Evolutionary conservation across 805 yeast species (phyloP).

Genomic region (Clavispora carvajalis): DNA sequence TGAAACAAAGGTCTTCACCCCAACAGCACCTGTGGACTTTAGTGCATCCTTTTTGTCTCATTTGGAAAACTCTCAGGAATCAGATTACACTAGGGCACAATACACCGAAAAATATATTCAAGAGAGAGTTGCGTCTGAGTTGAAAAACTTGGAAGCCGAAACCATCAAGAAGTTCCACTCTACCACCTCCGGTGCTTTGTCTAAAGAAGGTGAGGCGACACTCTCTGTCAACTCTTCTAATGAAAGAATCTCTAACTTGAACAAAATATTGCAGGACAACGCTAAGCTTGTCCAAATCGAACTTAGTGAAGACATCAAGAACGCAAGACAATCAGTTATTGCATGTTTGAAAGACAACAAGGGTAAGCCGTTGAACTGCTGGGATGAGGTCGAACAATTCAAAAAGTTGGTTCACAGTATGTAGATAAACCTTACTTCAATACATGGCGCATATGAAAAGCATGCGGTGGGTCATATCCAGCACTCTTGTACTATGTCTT

Average conservation of each 20-base stretch:
- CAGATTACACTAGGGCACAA: constrained; percentile 68
- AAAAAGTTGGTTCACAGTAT: constrained; percentile 51
- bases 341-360: constrained; percentile 58
- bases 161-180: constrained; percentile 48
- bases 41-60: constrained; percentile 59
- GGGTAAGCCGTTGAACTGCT: constrained; percentile 70
- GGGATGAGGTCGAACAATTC: constrained; percentile 73
- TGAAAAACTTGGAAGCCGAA: constrained; percentile 49
- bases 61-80: constrained; percentile 57
- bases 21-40: constrained; percentile 63
- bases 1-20: constrained; percentile 61
- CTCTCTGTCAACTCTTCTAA: constrained; percentile 28
- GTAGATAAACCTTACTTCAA: constrained; percentile 14
- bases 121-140: constrained; percentile 55
- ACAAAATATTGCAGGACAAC: constrained; percentile 30
- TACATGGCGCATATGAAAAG: background rate
- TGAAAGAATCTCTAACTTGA: constrained; percentile 38
- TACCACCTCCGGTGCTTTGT: constrained; percentile 40
- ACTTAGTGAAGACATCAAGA: constrained; percentile 34
- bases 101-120: constrained; percentile 62
- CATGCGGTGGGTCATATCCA: background rate
- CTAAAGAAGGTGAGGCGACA: constrained; percentile 28
- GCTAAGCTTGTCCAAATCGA: constrained; percentile 27
- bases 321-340: constrained; percentile 46
- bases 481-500: background rate